Base-by-base conservation (phyloP, 73 alveolate species). In the Blepharisma japonicum region DNA sequence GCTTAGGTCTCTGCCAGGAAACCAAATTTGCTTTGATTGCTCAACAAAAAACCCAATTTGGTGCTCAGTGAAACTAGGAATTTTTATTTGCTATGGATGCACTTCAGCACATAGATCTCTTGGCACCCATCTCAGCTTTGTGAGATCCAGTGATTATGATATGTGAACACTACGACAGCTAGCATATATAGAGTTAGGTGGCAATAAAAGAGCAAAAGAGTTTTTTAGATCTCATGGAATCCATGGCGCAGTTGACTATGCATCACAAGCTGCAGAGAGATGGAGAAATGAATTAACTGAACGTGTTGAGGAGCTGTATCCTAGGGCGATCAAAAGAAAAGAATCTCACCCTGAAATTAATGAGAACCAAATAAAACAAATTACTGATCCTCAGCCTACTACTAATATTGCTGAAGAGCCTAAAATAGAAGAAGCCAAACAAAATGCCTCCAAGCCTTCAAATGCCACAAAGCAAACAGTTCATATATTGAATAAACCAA, bases 131-230 rank as follows among this genome's bases (percentile, higher is more conserved):
- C 25, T 70, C 14, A 14, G 46, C 56, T 70, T 70, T 70, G 80
- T 70, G 14, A 23, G 80, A 45, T 45, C 68, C 2, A 47, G 56
- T 5, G 66, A 70, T 18, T 20, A 14, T 39, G 80, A 70, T 47
- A 45, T 47, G 66, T 70, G 80, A 54, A 70, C 77, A 1, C 20
- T 70, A 45, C 18, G 66, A n/a, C 80, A 70, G 80, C 66, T 70
- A 14, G 66, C 56, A 0, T 70, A 39, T 54, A 18, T 70, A 9
- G 56, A 39, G n/a, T 4, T 14, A 7, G 80, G 55, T 14, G 80
- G 80, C 5, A 70, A 70, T 45, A 70, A 70, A 47, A n/a, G 11
- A 47, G 56, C 42, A n/a, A 25, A 45, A 70, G 61, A 18, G 3
- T 70, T 70, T 70, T 47, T 70, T 45, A 11, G 68, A 7, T 14